phyloP scores from a whole-genome alignment of 2,329 filamentous ascomycete genomes.

The Paecilomyces niveus region DNA sequence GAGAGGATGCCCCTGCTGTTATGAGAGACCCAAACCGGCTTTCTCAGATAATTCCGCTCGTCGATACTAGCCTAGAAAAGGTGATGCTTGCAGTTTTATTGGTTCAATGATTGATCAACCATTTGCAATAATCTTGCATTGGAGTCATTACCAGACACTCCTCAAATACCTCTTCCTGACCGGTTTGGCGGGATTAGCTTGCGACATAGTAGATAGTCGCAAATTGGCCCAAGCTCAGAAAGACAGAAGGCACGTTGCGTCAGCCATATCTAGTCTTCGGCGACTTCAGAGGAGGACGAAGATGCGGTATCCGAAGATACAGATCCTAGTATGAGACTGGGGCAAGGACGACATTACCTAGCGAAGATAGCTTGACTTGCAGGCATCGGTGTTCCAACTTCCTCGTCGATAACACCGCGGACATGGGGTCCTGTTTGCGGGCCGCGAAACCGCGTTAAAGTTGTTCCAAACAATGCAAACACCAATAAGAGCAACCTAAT shows the following conservation, averaged over 20 bases:
- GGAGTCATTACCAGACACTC: conserved; percentile 15
- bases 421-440: not conserved
- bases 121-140: not conserved
- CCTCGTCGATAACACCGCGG: not conserved
- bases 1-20: conserved; percentile 68
- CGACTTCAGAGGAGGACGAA: not conserved
- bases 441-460: not conserved
- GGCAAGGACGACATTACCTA: conserved; percentile 23
- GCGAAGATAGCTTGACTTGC: not conserved
- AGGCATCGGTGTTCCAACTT: not conserved
- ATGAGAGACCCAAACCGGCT: conserved; percentile 75
- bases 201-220: not conserved
- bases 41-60: conserved; percentile 59
- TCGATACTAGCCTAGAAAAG: conserved; percentile 61
- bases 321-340: not conserved
- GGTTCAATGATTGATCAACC: not conserved
- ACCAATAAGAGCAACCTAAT: not conserved
- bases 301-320: not conserved
- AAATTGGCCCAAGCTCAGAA: not conserved
- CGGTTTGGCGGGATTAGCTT: not conserved
- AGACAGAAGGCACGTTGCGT: not conserved
- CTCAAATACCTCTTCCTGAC: not conserved
- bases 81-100: conserved; percentile 22
- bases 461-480: conserved; percentile 1
- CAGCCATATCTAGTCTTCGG: not conserved